Evolutionary conservation across 495 filamentous ascomycete species (phyloP).

Genomic region (Aspergillus saccharolyticus): DNA sequence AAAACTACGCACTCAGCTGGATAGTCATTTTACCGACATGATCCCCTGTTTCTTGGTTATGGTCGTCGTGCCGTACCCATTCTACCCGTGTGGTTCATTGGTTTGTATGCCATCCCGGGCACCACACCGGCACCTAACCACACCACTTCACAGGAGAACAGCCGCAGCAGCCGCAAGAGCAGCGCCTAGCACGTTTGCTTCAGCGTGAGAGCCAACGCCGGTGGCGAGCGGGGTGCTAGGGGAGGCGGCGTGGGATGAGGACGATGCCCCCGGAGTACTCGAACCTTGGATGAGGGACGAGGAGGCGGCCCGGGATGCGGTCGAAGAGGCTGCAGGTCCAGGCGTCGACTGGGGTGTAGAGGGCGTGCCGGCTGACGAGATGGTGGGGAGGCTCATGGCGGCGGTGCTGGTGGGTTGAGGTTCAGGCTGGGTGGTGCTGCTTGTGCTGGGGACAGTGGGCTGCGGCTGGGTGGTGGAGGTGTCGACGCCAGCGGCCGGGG

Average conservation of each 20-base stretch:
- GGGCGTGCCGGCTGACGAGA: neutral
- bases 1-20: too few species aligned
- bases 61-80: too few species aligned
- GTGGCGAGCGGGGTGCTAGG: slow-evolving; percentile 23
- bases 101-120: too few species aligned
- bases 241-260: slow-evolving; percentile 5
- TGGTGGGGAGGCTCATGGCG: slow-evolving; percentile 12
- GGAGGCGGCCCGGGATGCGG: neutral
- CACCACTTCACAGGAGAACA: too few species aligned
- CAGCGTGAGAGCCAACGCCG: slow-evolving; percentile 21
- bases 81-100: too few species aligned
- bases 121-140: too few species aligned
- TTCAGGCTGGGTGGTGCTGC: too few species aligned
- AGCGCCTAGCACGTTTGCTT: slow-evolving; percentile 30
- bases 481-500: slow-evolving; percentile 18
- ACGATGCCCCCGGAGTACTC: neutral
- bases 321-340: neutral
- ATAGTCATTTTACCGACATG: too few species aligned
- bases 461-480: slow-evolving; percentile 15
- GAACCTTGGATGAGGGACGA: neutral
- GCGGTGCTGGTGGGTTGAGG: slow-evolving; percentile 5
- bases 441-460: slow-evolving; percentile 4
- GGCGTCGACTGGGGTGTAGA: neutral
- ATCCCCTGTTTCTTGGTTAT: too few species aligned
- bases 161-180: slow-evolving; percentile 27